Percentiles rank a stretch among this genome's conserved stretches.
phyloP scores from a whole-genome alignment of 2,329 filamentous ascomycete genomes.

The Onygenales sp. region DNA sequence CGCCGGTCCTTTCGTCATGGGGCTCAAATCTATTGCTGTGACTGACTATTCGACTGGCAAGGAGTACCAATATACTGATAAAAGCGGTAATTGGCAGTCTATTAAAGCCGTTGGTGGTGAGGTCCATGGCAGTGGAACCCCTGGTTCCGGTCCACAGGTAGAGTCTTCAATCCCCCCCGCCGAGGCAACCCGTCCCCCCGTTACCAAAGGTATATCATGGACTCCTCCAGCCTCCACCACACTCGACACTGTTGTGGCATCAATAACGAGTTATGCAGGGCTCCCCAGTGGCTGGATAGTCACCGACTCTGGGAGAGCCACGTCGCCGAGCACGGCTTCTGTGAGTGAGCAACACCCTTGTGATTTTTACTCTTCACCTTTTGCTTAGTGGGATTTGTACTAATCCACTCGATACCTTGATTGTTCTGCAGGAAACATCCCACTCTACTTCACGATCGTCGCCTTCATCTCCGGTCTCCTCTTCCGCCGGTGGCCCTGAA shows the following conservation, averaged over 20 bases:
- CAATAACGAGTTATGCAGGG: conserved; percentile 33
- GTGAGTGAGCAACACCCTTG: conserved; percentile 49
- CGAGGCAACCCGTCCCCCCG: conserved; percentile 44
- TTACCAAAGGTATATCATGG: conserved; percentile 36
- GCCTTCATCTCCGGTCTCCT: conserved; percentile 35
- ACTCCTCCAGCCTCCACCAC: conserved; percentile 44
- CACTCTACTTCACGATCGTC: conserved; percentile 45
- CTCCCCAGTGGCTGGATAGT: conserved; percentile 77
- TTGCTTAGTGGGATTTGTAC: neutral
- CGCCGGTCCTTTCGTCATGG: conserved; percentile 77
- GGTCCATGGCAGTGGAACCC: conserved; percentile 58
- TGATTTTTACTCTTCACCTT: conserved; percentile 9
- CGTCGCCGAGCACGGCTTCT: conserved; percentile 59
- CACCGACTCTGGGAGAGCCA: conserved; percentile 66
- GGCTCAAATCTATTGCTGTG: conserved; percentile 63
- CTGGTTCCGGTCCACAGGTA: conserved; percentile 32
- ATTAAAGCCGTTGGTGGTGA: conserved; percentile 72
- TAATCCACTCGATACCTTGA: conserved; percentile 2
- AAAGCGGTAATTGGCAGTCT: conserved; percentile 67
- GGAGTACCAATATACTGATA: conserved; percentile 72
- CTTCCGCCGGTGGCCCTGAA: conserved; percentile 40
- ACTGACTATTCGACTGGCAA: conserved; percentile 90
- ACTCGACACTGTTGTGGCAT: conserved; percentile 31
- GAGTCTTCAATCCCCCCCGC: conserved; percentile 50
- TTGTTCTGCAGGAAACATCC: conserved; percentile 33